Percentiles rank a stretch among this genome's conserved stretches.
Evolutionary conservation across 73 alveolate species (phyloP).

Genomic region (Paramecium bursaria): DNA sequence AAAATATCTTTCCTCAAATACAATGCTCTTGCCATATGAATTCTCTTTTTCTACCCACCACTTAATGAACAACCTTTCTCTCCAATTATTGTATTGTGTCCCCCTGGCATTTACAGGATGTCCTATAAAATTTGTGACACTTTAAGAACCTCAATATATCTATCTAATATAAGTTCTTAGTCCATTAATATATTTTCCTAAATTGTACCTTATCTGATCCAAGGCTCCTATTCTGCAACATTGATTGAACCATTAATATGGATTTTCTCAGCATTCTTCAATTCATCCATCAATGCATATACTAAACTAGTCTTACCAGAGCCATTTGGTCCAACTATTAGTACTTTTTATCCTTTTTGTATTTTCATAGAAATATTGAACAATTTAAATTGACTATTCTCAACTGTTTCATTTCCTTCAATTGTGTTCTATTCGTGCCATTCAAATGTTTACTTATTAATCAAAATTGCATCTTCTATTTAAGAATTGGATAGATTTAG

Average conservation of each 20-base stretch:
- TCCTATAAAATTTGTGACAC: conserved; percentile 5
- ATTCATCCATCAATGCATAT: conserved; percentile 73
- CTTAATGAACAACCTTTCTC: conserved; percentile 83
- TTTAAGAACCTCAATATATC: neutral
- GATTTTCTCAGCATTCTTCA: conserved; percentile 14
- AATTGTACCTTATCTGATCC: conserved; percentile 16
- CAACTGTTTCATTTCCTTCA: neutral
- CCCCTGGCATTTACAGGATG: conserved; percentile 68
- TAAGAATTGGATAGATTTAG: no score
- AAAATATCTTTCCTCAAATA: conserved; percentile 73
- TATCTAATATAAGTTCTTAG: neutral
- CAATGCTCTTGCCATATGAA: conserved; percentile 69
- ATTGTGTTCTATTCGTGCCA: neutral
- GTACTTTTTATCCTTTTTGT: conserved; percentile 68
- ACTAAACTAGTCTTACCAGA: conserved; percentile 78
- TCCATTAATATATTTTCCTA: conserved; percentile 27
- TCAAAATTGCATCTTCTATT: no score
- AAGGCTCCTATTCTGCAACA: conserved; percentile 45
- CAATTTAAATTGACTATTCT: conserved; percentile 57
- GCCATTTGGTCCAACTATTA: conserved; percentile 79
- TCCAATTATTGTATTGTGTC: conserved; percentile 84
- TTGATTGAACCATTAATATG: neutral
- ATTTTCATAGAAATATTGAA: conserved; percentile 61
- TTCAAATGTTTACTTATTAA: neutral
- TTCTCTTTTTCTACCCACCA: conserved; percentile 83